phyloP scores from a whole-genome alignment of 495 filamentous ascomycete genomes.

The Penicillium maclennaniae region DNA sequence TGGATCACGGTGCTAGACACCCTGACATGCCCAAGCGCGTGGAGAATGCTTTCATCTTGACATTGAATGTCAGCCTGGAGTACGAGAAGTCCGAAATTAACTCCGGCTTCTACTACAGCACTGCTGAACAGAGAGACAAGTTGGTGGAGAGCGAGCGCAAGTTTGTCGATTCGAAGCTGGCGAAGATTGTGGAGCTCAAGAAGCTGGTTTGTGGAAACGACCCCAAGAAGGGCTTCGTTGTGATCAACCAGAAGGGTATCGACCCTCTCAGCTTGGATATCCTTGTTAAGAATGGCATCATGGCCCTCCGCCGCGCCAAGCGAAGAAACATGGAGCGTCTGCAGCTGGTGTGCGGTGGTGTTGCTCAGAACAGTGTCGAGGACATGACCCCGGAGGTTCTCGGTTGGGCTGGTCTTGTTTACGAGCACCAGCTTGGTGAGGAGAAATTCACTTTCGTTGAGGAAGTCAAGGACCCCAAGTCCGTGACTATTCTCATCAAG shows the following conservation, averaged over 20 bases:
- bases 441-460: constrained; percentile 99
- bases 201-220: constrained; percentile 95
- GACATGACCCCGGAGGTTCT: constrained; percentile 85
- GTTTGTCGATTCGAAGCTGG: constrained; percentile 94
- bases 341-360: constrained; percentile 88
- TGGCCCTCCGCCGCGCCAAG: constrained; percentile 91
- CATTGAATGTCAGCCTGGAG: constrained; percentile 93
- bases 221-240: constrained; percentile 90
- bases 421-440: constrained; percentile 96
- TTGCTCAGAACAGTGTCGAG: constrained; percentile 92
- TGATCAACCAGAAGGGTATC: constrained; percentile 99
- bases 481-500: constrained; percentile 97
- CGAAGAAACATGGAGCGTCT: constrained; percentile 97
- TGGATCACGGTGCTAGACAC: constrained; percentile 95
- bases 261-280: constrained; percentile 94
- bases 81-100: constrained; percentile 99
- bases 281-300: constrained; percentile 94
- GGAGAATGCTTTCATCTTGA: constrained; percentile 92
- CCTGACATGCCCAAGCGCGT: constrained; percentile 97
- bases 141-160: constrained; percentile 94
- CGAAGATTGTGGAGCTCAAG: constrained; percentile 98
- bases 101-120: constrained; percentile 98
- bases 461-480: constrained; percentile 98
- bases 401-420: constrained; percentile 94
- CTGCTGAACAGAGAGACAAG: constrained; percentile 93